Evolutionary conservation across 2,329 filamentous ascomycete genomes (phyloP), one percentile per base, ranked within the genome.

Genomic region (Colletotrichum magnum): DNA sequence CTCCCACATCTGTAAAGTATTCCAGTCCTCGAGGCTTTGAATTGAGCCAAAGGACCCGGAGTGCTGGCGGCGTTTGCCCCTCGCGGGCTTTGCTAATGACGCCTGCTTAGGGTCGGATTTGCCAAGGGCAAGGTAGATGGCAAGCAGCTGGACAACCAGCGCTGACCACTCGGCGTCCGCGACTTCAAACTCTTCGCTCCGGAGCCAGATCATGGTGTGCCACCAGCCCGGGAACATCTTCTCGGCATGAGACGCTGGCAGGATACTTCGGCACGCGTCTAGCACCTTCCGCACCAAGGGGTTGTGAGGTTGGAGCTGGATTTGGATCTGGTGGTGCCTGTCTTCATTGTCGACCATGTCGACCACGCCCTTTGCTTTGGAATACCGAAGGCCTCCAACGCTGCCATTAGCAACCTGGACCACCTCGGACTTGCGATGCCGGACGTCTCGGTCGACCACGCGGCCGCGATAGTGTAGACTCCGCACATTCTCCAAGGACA

Each of bases 171-270:
- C 93, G 1, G 82, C 66, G 70, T 92, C 86, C 4, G 80, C 78
- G 15, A 84, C 77, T 7, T 82, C 76, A 4, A 85, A 79, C 4
- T 85, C 82, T 64, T 86, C 85, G 12, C 79, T 75, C 36, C 82
- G 81, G 48, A 93, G 82, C 93, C 93, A 95, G 70, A 89, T 88
- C 79, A 92, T 87, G 21, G 89, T 85, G 75, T 93, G 90, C 87
- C 92, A 93, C 92, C 93, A 95, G 2, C 87, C 89, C 10, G 90
- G 86, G 65, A 93, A 81, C 10, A 94, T 80, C 28, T 84, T 92
- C 81, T 83, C 91, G 69, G 81, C 88, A 48, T 87, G 84, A 0
- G 85, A 83, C 21, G 88, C 82, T 6, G 89, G 88, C 32, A 94
- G 77, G 41, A 92, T 86, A 71, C 91, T 90, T 66, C 87, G 87